Evolutionary conservation across 257 asterid species (phyloP), one percentile per base, ranked within the genome.

Genomic region (Nicotiana sylvestris): DNA sequence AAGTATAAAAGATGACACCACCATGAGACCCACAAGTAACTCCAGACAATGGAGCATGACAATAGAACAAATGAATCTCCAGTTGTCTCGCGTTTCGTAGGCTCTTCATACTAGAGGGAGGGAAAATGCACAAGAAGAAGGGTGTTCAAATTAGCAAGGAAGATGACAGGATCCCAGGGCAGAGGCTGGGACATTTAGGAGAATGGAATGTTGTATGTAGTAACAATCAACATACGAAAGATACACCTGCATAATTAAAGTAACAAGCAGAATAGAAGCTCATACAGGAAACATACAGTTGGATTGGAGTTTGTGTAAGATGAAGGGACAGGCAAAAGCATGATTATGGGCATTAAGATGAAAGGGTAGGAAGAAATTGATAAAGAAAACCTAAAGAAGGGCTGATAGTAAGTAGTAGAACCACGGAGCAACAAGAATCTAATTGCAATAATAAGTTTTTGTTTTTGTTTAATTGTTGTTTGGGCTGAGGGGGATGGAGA

Each of bases 301-400:
- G 65, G 55, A 76, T 27, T 76, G 64, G 46, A 76, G 46, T 76
- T 76, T 51, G 80, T 69, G 57, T 76, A 15, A 76, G 64, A 49
- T 51, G 51, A 33, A 15, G 13, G 25, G 46, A 74, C 62, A 74
- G 39, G 61, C 21, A 72, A 46, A 72, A 72, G 61, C 61, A 46
- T 46, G 79, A 46, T 32, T 66, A 15, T 32, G 7, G 35, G 79
- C 79, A 74, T 25, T 74, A 13, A 49, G 79, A 72, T 5, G 79
- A 72, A 61, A 46, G 78, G 61, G 33, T 46, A 25, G 62, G 61
- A 13, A 46, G 35, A 49, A 67, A 74, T 8, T 51, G 64, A 74
- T 49, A 49, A 72, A 51, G 80, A 51, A 76, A 49, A 27, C 80
- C 64, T 27, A 29, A 51, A 9, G 27, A 76, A 29, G 43, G 80